phyloP scores from a whole-genome alignment of 345 rosid species.

The Gossypium herbaceum region DNA sequence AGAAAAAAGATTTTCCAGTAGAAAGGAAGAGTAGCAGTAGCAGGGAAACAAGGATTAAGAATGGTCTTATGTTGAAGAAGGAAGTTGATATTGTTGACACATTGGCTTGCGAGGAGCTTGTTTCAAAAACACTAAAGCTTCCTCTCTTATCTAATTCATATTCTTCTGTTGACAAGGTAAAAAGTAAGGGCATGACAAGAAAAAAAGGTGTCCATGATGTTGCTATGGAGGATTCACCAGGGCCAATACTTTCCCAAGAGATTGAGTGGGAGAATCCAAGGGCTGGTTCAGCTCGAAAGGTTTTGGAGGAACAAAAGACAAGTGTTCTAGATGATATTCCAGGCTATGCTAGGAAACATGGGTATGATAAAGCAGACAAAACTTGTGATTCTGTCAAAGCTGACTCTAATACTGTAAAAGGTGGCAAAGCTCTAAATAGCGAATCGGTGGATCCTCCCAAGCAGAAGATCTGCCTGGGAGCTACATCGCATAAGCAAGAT shows the following conservation, averaged over 20 bases:
- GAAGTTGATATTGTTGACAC: conserved; percentile 42
- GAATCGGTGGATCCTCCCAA: conserved; percentile 36
- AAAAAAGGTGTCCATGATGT: conserved; percentile 39
- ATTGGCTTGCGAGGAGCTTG: conserved; percentile 60
- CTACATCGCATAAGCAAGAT: conserved; percentile 35
- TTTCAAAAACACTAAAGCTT: conserved; percentile 59
- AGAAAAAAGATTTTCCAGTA: conserved; percentile 38
- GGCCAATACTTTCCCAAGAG: conserved; percentile 37
- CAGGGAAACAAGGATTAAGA: conserved; percentile 31
- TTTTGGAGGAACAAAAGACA: conserved; percentile 49
- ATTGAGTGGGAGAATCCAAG: conserved; percentile 39
- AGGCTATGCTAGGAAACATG: conserved; percentile 37
- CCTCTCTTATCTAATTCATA: conserved; percentile 58
- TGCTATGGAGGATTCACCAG: conserved; percentile 32
- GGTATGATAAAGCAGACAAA: conserved; percentile 41
- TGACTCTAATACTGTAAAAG: conserved; percentile 36
- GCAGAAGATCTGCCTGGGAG: conserved; percentile 41
- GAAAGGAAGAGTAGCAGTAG: conserved; percentile 32
- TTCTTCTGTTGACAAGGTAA: conserved; percentile 20
- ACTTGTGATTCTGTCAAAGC: conserved; percentile 29
- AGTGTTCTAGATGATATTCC: conserved; percentile 36
- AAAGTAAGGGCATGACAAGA: conserved; percentile 27
- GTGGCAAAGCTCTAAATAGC: conserved; percentile 37
- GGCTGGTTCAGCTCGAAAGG: conserved; percentile 40
- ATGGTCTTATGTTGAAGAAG: conserved; percentile 28